Base-by-base conservation (phyloP, 345 rosid species). In the Hypericum perforatum region DNA sequence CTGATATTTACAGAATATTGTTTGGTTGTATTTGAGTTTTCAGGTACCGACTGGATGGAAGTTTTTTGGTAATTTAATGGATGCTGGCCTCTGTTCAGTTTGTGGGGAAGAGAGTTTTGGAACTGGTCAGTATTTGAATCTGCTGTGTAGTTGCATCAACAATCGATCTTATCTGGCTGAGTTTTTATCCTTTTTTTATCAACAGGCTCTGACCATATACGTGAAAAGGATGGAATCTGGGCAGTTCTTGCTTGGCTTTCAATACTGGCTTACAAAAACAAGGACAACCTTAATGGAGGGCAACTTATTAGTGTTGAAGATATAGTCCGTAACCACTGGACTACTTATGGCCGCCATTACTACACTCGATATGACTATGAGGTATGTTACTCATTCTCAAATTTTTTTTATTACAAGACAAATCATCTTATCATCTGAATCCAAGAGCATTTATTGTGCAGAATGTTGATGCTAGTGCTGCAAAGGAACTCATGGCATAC, bases 81-180 rank as follows among this genome's bases (percentile, higher is more conserved):
- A 94, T 74, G 99, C 88, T 48, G 97, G 97, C 63, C 54, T 82
- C 62, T 94, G 99, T 66, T 94, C 99, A 46, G 50, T 94, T 48
- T 94, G 99, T 61, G 99, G 97, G 16, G 99, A 94, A 76, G 99
- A 94, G 78, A 94, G 99, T 71, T 94, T 94, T 73, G 99, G 99
- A 75, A 86, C 99, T 67, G 97, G 99, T 84, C 45, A 53, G 82
- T 64, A 38, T 70, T 52, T 61, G 15, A 10, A 32, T 6, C 16
- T 59, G 48, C 16, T 7, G 22, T 58, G 49, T 22, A 22, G 32
- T 22, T 22, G 32, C 32, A 1, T 22, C 32, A 1, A 22, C 13
- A 44, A 40, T 49, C 4, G 32, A 22, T 22, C 32, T 22, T 22
- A 22, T 22, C 2, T 22, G 32, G 48, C 43, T 54, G 40, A 16